These are phyloP conservation scores for Aspergillus sp. DNA, from an alignment of 2,329 filamentous ascomycete species.

Conservation along the genomic window DNA sequence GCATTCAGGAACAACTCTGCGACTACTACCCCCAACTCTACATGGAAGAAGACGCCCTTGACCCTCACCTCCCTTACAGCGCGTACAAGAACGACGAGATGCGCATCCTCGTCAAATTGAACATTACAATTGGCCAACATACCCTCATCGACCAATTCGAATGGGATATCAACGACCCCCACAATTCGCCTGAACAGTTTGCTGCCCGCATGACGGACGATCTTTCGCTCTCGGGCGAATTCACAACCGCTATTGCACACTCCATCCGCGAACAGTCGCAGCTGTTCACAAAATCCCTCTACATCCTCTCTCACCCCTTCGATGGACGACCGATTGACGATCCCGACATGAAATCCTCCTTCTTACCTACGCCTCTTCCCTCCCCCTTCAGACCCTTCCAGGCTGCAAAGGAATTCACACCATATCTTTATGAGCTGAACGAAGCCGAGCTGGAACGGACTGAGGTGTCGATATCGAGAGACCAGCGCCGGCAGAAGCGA, in stretches of 20 bases:
- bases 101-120: slow-evolving; percentile 91
- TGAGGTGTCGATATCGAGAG: slow-evolving; percentile 87
- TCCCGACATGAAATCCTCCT: slow-evolving; percentile 78
- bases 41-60: slow-evolving; percentile 83
- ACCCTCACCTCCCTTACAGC: slow-evolving; percentile 83
- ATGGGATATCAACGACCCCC: slow-evolving; percentile 96
- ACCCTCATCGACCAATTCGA: slow-evolving; percentile 97
- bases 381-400: slow-evolving; percentile 86
- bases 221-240: slow-evolving; percentile 87
- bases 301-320: slow-evolving; percentile 90
- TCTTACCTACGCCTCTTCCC: slow-evolving; percentile 78
- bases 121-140: slow-evolving; percentile 94
- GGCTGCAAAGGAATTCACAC: slow-evolving; percentile 88
- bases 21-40: slow-evolving; percentile 93
- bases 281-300: slow-evolving; percentile 88
- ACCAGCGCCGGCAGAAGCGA: slow-evolving; percentile 90
- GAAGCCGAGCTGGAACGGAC: slow-evolving; percentile 86
- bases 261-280: slow-evolving; percentile 96
- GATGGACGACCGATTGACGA: slow-evolving; percentile 93
- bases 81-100: slow-evolving; percentile 99
- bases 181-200: slow-evolving; percentile 94
- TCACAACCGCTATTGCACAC: slow-evolving; percentile 95
- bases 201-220: slow-evolving; percentile 85
- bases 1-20: slow-evolving; percentile 81
- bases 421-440: slow-evolving; percentile 89